Evolutionary conservation across 2,329 filamentous ascomycete species (phyloP), one percentile per base, ranked within the genome.

Genomic region (Teratosphaeriaceae sp.): DNA sequence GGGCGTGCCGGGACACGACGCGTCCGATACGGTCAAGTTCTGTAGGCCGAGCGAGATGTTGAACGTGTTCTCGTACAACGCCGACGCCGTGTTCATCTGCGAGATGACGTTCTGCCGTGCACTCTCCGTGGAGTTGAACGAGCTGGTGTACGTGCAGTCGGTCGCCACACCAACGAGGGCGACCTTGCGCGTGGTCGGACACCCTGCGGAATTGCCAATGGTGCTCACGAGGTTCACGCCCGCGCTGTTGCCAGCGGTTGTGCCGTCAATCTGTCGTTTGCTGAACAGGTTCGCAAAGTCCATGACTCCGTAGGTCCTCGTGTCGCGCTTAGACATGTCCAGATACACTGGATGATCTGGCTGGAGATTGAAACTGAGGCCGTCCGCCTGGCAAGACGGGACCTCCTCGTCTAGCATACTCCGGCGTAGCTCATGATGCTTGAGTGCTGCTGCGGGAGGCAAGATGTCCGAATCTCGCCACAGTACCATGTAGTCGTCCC

Each of bases 31-130:
- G 22, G 88, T 85, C 41, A 98, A 66, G 59, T 95, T 94, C 53
- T 83, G 80, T 47, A 98, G 79, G 33, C 88, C 92, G 26, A 98
- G 79, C 0, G 89, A 90, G 56, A 98, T 90, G 65, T 96, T 96
- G 70, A 98, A 97, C 6, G 85, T 85, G 54, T 75, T 79, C 64
- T 98, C 92, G 60, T 92, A 98, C 8, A 96, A 69, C 48, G 81
- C 78, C 1, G 90, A 96, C 1, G 92, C 92, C 34, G 80, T 74
- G 67, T 94, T 96, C 62, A 98, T 84, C 60, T 87, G 75, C 40
- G 72, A 74, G 55, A 98, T 88, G 49, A 98, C 76, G 61, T 92
- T 92, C 48, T 76, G 64, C 43, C 82, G 76, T 19, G 83, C 76
- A n/a, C 78, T 70, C 39, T 78, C 71, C 33, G 76, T 76, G 18